Conservation (phyloP, 176 grass and related monocot species). For the Themeda triandra region DNA sequence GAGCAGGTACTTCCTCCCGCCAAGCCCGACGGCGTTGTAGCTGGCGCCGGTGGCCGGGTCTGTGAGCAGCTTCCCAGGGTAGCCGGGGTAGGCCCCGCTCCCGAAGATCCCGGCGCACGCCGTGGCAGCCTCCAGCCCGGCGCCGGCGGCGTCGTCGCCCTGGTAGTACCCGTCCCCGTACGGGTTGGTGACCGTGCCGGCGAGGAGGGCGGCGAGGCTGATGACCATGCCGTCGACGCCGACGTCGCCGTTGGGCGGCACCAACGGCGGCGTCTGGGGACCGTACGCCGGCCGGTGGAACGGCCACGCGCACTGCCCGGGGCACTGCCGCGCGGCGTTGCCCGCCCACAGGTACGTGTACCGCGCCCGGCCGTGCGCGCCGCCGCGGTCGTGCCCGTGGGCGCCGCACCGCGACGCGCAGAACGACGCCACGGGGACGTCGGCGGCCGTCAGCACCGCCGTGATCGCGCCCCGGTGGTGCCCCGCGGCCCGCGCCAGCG, state of each 20-base stretch:
- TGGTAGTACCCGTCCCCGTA: slow-evolving; percentile 82
- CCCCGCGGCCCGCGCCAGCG: slow-evolving; percentile 39
- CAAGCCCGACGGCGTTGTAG: slow-evolving; percentile 74
- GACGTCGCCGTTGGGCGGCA: slow-evolving; percentile 68
- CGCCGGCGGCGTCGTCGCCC: slow-evolving; percentile 36
- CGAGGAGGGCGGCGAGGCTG: slow-evolving; percentile 65
- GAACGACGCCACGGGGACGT: slow-evolving; percentile 61
- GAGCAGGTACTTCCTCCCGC: slow-evolving; percentile 65
- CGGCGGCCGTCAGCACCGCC: slow-evolving; percentile 59
- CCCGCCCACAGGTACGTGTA: slow-evolving; percentile 80
- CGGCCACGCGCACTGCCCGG: slow-evolving; percentile 89
- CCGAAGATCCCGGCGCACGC: slow-evolving; percentile 80
- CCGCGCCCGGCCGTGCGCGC: slow-evolving; percentile 32
- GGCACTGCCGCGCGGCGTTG: slow-evolving; percentile 69
- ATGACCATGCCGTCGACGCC: slow-evolving; percentile 77
- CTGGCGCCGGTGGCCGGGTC: slow-evolving; percentile 63
- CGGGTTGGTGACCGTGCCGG: slow-evolving; percentile 76
- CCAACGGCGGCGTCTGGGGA: slow-evolving; percentile 48
- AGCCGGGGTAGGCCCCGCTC: slow-evolving; percentile 65
- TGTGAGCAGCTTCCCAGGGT: slow-evolving; percentile 58
- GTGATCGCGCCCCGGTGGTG: slow-evolving; percentile 56
- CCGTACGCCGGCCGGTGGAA: slow-evolving; percentile 73
- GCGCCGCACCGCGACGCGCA: slow-evolving; percentile 67
- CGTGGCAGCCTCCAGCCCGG: slow-evolving; percentile 64
- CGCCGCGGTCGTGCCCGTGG: slow-evolving; percentile 42